Percentiles rank a stretch among this genome's conserved stretches.
phyloP scores from a whole-genome alignment of 495 filamentous ascomycete species.

The Mycothermus thermophilus region DNA sequence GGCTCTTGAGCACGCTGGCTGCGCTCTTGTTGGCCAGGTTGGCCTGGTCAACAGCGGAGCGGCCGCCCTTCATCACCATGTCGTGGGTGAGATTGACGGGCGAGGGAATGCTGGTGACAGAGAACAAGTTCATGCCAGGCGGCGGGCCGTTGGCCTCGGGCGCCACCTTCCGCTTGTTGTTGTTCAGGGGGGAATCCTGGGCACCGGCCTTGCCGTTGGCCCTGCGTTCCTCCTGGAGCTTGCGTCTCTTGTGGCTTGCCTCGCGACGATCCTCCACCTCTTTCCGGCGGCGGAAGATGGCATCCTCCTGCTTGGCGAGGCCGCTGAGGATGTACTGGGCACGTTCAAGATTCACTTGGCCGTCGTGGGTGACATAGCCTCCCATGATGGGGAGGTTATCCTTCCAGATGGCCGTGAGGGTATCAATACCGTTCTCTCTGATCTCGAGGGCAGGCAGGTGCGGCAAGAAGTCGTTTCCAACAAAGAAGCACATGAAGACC shows the following conservation, averaged over 20 bases:
- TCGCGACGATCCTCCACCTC: constrained; percentile 70
- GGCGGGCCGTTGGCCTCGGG: constrained; percentile 11
- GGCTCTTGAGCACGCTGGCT: constrained; percentile 74
- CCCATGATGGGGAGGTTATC: constrained; percentile 86
- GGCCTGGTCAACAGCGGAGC: constrained; percentile 55
- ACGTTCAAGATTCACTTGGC: constrained; percentile 70
- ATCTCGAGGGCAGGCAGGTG: constrained; percentile 95
- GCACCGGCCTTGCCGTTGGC: constrained; percentile 27
- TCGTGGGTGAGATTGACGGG: constrained; percentile 65
- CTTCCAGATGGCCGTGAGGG: constrained; percentile 86
- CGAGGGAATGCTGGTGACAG: constrained; percentile 45
- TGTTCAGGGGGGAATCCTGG: constrained; percentile 18
- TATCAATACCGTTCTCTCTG: constrained; percentile 92
- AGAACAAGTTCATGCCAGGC: constrained; percentile 15
- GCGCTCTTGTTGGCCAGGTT: constrained; percentile 91
- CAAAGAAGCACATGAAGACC: constrained; percentile 99
- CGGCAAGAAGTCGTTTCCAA: constrained; percentile 97
- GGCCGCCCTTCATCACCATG: constrained; percentile 73
- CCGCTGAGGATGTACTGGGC: constrained; percentile 82
- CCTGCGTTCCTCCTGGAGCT: constrained; percentile 41
- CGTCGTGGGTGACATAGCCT: constrained; percentile 90
- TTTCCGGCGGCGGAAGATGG: constrained; percentile 75
- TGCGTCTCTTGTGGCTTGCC: constrained; percentile 63
- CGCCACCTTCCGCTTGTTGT: constrained; percentile 6
- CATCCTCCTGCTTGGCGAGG: constrained; percentile 87